A percentile compares a stretch with the other conserved stretches of the same genome.
Conservation (phyloP, 495 filamentous ascomycete species). For the Lophium mytilinum region DNA sequence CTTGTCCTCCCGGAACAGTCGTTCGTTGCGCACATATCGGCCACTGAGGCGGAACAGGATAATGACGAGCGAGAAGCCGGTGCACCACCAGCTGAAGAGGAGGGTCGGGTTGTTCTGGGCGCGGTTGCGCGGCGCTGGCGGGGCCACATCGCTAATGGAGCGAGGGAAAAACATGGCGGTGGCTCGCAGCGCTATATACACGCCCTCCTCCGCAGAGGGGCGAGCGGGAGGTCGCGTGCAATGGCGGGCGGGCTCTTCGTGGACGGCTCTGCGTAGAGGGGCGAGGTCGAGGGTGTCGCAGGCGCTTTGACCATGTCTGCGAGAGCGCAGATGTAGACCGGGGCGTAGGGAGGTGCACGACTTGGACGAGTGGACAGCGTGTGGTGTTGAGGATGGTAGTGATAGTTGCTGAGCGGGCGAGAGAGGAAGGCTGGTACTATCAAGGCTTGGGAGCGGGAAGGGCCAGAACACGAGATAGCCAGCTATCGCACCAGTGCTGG, state of each 20-base stretch:
- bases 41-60: slow-evolving; percentile 70
- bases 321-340: slow-evolving; percentile 4
- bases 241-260: background rate
- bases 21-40: slow-evolving; percentile 72
- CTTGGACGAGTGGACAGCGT: slow-evolving; percentile 2
- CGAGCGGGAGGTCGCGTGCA: slow-evolving; percentile 19
- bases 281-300: background rate
- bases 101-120: slow-evolving; percentile 36
- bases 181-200: slow-evolving; percentile 1
- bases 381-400: background rate
- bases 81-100: slow-evolving; percentile 92
- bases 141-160: slow-evolving; percentile 11
- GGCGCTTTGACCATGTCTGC: slow-evolving; percentile 24
- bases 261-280: background rate
- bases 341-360: slow-evolving; percentile 9
- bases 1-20: slow-evolving; percentile 80
- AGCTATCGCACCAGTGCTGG: slow-evolving; percentile 17
- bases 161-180: slow-evolving; percentile 16
- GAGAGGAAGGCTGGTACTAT: background rate
- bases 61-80: slow-evolving; percentile 68
- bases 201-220: slow-evolving; percentile 27
- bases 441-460: background rate
- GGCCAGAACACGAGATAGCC: background rate
- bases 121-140: slow-evolving; percentile 18
- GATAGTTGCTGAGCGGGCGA: background rate